Evolutionary conservation across 805 yeast genomes (phyloP).

Genomic region (Grigorovia yakushimaensis): DNA sequence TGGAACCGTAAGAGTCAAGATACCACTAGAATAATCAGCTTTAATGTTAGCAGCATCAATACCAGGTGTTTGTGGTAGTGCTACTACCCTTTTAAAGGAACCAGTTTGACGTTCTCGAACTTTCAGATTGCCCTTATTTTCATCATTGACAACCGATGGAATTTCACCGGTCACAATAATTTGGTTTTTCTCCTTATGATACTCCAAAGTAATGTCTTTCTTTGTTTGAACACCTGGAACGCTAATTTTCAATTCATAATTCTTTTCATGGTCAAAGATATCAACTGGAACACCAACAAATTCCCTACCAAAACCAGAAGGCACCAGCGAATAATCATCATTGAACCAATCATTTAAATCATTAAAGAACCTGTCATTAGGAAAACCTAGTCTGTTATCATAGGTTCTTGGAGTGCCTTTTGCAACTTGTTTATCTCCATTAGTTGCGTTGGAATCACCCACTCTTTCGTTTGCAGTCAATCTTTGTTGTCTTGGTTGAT

Average conservation of each 20-base stretch:
- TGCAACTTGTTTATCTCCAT: slow-evolving; percentile 1
- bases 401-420: slow-evolving; percentile 2
- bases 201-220: slow-evolving; percentile 37
- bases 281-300: slow-evolving; percentile 37
- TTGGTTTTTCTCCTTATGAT: slow-evolving; percentile 36
- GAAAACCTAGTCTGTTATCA: background rate
- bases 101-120: slow-evolving; percentile 32
- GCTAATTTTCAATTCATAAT: slow-evolving; percentile 35
- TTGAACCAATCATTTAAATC: slow-evolving; percentile 17
- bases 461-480: slow-evolving; percentile 5
- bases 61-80: slow-evolving; percentile 31
- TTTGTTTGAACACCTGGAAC: slow-evolving; percentile 39
- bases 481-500: slow-evolving; percentile 16
- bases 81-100: slow-evolving; percentile 35
- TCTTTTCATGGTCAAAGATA: slow-evolving; percentile 34
- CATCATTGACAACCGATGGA: slow-evolving; percentile 18
- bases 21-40: slow-evolving; percentile 39
- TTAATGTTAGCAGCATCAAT: slow-evolving; percentile 36
- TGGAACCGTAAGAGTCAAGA: slow-evolving; percentile 35
- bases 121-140: slow-evolving; percentile 18
- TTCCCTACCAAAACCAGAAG: slow-evolving; percentile 14
- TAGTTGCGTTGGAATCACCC: background rate
- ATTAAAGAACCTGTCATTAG: slow-evolving; percentile 2
- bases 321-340: slow-evolving; percentile 22
- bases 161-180: slow-evolving; percentile 37